These are phyloP conservation scores for Pyrrhoderma lamaoense DNA, from an alignment of 1,284 basidiomycete species.

Conservation along the genomic window DNA sequence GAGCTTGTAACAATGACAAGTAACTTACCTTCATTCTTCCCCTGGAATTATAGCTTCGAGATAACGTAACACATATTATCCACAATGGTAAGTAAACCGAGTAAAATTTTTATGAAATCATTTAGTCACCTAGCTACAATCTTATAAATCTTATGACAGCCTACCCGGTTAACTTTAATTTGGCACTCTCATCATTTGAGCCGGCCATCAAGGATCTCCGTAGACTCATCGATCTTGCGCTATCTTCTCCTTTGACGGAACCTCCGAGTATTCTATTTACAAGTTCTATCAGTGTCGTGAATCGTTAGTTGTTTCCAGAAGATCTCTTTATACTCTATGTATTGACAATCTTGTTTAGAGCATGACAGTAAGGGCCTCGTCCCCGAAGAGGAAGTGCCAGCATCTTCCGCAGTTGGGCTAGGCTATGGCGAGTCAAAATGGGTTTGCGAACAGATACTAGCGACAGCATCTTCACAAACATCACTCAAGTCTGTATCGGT, in stretches of 20 bases:
- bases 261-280: slow-evolving; percentile 28
- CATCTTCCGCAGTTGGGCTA: slow-evolving; percentile 20
- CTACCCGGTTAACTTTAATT: slow-evolving; percentile 32
- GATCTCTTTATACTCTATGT: not conserved
- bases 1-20: not conserved
- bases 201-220: slow-evolving; percentile 21
- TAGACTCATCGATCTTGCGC: slow-evolving; percentile 25
- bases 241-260: slow-evolving; percentile 22
- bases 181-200: slow-evolving; percentile 24
- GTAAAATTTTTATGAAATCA: not conserved
- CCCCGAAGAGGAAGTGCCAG: slow-evolving; percentile 21
- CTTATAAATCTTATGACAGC: slow-evolving; percentile 21
- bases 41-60: slow-evolving; percentile 10
- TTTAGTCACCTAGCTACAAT: not conserved
- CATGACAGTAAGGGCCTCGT: slow-evolving; percentile 16
- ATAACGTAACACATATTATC: slow-evolving; percentile 19
- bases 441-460: slow-evolving; percentile 28
- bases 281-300: slow-evolving; percentile 29
- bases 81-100: slow-evolving; percentile 17
- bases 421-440: slow-evolving; percentile 33
- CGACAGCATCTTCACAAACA: slow-evolving; percentile 21
- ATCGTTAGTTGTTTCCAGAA: slow-evolving; percentile 18
- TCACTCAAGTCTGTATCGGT: slow-evolving; percentile 23
- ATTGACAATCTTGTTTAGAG: slow-evolving; percentile 16
- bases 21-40: not conserved